Base-by-base conservation (phyloP, 2,329 filamentous ascomycete species). In the Torrubiella hemipterigena region DNA sequence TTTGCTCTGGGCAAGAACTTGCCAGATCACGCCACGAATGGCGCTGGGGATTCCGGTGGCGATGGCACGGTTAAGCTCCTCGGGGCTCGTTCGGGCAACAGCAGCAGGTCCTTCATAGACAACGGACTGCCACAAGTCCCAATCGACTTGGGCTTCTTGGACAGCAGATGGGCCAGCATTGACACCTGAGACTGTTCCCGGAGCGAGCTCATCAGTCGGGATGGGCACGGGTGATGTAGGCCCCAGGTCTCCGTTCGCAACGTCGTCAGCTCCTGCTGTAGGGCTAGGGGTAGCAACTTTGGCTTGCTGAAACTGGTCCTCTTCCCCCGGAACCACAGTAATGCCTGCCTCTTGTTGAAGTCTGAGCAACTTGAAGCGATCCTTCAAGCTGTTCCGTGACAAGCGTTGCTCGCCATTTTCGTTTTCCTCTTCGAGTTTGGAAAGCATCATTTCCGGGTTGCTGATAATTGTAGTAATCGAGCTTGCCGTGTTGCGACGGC, bases 11-110 rank as follows among this genome's bases (percentile, higher is more conserved):
- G 91, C 86, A 38, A 98, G 63, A 7, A 96, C 89, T 57, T 98
- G 91, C 91, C 91, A 98, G 30, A 98, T 87, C 3, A 98, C 91
- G n/a, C 91, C 93, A 36, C 91, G 78, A 38, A 98, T 94, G 4
- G 87, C 89, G 42, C 80, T 86, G 2, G 91, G 91, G 35, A 98
- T 98, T 19, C 91, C 91, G 23, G 80, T 82, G 30, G 89, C 83
- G 44, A 98, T 95, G 15, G 91, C 87, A 42, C 71, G 75, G 49
- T 89, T 94, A 35, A 98, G 63, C 51, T 95, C 87, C 46, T 93
- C 84, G 1, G 89, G 70, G 48, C 86, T 94, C 4, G 85, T 86
- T 37, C 84, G 76, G 9, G 84, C 81, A 30, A 96, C 81, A 8
- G 85, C 89, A 17, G 84, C 76, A 12, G 87, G 86, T 0, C 91